Base-by-base conservation (phyloP, 441 rosid species). In the Croton laevigatus region DNA sequence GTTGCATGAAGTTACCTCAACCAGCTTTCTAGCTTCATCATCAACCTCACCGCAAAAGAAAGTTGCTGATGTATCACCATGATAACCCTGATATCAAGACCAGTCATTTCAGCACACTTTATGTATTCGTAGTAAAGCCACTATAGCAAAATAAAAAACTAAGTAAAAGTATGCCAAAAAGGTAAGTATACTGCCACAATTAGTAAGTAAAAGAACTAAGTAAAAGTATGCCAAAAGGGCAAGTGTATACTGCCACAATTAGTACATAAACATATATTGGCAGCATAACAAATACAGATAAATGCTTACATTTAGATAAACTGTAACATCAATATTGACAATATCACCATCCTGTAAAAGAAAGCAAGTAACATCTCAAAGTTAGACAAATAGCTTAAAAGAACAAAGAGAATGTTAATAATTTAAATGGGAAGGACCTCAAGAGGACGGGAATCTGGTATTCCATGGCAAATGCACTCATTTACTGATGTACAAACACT, bases 401-500 rank as follows among this genome's bases (percentile, higher is more conserved):
- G 53, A 49, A 55, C 57, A 34, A 61, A 64, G 37, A 5, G 38
- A 44, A 65, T 19, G 44, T 53, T 16, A 61, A 58, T 54, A 77
- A 36, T 48, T 62, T 70, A 68, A 75, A 62, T 14, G 34, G 27
- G 49, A 36, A 71, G 59, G 55, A 90, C 98, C 97, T 91, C 96
- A 59, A 94, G 94, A 57, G 90, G 84, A 64, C 86, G 73, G 62
- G 97, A 90, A 77, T 94, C 98, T 4, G 98, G 98, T 63, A 94
- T 94, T 40, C 97, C 98, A 77, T 94, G 97, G 83, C 98, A 94
- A 78, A 94, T 94, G 65, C 98, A 94, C 79, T 94, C 97, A 70
- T 91, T 94, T 68, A 94, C 93, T 32, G 98, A 94, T 14, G 98
- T 94, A 75, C 98, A 94, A 12, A 91, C 98, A 83, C 98, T 91